phyloP scores from a whole-genome alignment of 1,139 yeast species.

The Meyerozyma athensensis region DNA sequence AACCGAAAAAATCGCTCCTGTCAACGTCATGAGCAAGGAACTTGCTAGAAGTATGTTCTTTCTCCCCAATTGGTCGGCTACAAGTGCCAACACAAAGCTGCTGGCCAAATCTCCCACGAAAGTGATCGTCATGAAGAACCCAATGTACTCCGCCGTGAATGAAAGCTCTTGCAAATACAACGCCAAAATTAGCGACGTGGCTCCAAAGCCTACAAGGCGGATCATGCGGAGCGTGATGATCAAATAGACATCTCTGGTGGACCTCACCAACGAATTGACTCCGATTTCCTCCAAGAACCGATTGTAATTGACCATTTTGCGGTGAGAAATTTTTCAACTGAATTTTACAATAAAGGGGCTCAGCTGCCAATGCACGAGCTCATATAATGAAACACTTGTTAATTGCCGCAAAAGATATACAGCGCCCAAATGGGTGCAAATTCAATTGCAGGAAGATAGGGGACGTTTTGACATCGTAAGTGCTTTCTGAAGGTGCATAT shows the following conservation, averaged over 20 bases:
- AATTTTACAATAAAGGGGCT: no score
- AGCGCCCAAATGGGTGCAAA: no score
- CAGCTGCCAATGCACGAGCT: no score
- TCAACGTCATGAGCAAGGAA: slow-evolving; percentile 24
- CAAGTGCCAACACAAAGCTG: slow-evolving; percentile 28
- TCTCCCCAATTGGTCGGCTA: slow-evolving; percentile 35
- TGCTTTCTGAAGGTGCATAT: no score
- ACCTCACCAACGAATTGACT: slow-evolving; percentile 18
- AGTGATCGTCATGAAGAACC: slow-evolving; percentile 34
- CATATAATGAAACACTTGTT: no score
- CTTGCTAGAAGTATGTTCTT: slow-evolving; percentile 24
- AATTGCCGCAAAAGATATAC: no score
- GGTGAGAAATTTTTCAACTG: not conserved
- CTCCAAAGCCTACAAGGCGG: slow-evolving; percentile 39
- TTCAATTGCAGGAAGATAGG: no score
- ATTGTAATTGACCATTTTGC: not conserved
- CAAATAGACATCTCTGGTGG: slow-evolving; percentile 27
- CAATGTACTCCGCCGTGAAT: slow-evolving; percentile 28
- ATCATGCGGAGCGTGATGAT: slow-evolving; percentile 31
- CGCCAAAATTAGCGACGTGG: slow-evolving; percentile 36
- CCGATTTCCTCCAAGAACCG: slow-evolving; percentile 21
- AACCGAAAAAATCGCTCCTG: slow-evolving; percentile 25
- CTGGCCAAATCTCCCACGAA: slow-evolving; percentile 35
- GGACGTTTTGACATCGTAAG: no score
- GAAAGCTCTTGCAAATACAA: slow-evolving; percentile 30